phyloP scores from a whole-genome alignment of 108 stramenopile species.

The Conticribra guillardii region DNA sequence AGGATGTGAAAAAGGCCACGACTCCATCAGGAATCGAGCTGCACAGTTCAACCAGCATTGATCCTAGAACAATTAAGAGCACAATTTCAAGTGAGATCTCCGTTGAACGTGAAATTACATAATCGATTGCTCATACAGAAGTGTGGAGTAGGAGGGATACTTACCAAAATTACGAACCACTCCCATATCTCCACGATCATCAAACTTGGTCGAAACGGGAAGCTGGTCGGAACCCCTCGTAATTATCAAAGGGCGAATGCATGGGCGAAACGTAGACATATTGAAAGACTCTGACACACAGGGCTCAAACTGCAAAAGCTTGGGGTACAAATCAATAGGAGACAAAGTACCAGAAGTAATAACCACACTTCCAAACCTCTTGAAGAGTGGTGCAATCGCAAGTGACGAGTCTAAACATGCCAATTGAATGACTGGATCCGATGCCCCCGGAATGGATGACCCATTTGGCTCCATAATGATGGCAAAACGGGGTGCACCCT shows the following conservation, averaged over 20 bases:
- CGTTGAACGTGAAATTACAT: not conserved
- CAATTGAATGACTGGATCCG: conserved; percentile 91
- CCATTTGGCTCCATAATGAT: conserved; percentile 97
- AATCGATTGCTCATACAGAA: not conserved
- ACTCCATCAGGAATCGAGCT: conserved; percentile 94
- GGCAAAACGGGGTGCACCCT: conserved; percentile 92
- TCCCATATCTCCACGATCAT: conserved; percentile 90
- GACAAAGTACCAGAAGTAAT: conserved; percentile 98
- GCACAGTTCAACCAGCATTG: conserved; percentile 92
- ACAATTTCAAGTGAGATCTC: no score
- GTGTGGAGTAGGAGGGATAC: not conserved
- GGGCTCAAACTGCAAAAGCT: conserved; percentile 96
- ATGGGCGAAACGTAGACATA: conserved; percentile 98
- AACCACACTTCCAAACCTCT: conserved; percentile 95
- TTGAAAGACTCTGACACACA: conserved; percentile 92
- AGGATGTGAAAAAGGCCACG: conserved; percentile 98
- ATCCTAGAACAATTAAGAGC: conserved; percentile 55
- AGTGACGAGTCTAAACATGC: conserved; percentile 97
- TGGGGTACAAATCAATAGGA: conserved; percentile 99
- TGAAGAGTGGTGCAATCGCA: conserved; percentile 97
- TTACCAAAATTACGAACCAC: conserved; percentile 92
- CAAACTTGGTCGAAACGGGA: conserved; percentile 88
- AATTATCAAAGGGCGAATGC: conserved; percentile 96
- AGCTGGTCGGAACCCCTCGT: conserved; percentile 94
- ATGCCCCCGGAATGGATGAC: conserved; percentile 76